These are phyloP conservation scores for Porogramme epimiltina DNA, from an alignment of 1,284 basidiomycete genomes.

Conservation along the genomic window DNA sequence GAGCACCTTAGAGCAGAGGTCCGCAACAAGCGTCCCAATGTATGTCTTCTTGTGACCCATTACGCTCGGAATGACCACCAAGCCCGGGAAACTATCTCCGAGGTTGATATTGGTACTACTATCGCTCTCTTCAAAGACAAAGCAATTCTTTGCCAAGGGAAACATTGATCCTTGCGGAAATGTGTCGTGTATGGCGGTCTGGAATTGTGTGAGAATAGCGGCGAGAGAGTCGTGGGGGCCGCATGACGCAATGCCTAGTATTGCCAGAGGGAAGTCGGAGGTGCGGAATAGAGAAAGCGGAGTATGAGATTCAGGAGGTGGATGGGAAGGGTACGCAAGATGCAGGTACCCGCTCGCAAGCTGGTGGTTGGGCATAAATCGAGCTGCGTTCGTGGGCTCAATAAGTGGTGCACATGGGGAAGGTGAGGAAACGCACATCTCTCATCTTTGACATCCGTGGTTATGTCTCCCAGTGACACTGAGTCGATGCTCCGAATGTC, in stretches of 20 bases:
- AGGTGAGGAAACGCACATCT: slow-evolving; percentile 51
- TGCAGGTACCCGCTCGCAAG: slow-evolving; percentile 75
- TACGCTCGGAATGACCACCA: slow-evolving; percentile 75
- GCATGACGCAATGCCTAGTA: slow-evolving; percentile 77
- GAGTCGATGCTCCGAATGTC: slow-evolving; percentile 72
- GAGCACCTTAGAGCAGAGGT: slow-evolving; percentile 83
- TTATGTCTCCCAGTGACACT: slow-evolving; percentile 78
- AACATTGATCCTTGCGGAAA: slow-evolving; percentile 69
- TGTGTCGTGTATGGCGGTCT: slow-evolving; percentile 59
- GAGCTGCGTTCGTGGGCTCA: slow-evolving; percentile 48
- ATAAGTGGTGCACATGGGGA: neutral
- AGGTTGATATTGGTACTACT: slow-evolving; percentile 55
- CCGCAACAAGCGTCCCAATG: slow-evolving; percentile 83
- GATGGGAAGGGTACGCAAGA: slow-evolving; percentile 72
- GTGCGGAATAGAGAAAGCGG: slow-evolving; percentile 69
- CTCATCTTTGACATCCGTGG: slow-evolving; percentile 76
- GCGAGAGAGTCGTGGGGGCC: slow-evolving; percentile 58
- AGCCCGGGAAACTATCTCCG: slow-evolving; percentile 58
- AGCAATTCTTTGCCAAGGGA: slow-evolving; percentile 75
- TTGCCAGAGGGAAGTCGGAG: slow-evolving; percentile 77
- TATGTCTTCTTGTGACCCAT: slow-evolving; percentile 83
- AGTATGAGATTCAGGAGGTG: slow-evolving; percentile 58
- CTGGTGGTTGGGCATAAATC: slow-evolving; percentile 77
- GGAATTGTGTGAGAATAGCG: slow-evolving; percentile 66
- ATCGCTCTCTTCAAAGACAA: slow-evolving; percentile 78